Percentiles rank a stretch among this genome's conserved stretches.
Evolutionary conservation across 306 rosid species (phyloP).

Genomic region (Arachis hypogaea): DNA sequence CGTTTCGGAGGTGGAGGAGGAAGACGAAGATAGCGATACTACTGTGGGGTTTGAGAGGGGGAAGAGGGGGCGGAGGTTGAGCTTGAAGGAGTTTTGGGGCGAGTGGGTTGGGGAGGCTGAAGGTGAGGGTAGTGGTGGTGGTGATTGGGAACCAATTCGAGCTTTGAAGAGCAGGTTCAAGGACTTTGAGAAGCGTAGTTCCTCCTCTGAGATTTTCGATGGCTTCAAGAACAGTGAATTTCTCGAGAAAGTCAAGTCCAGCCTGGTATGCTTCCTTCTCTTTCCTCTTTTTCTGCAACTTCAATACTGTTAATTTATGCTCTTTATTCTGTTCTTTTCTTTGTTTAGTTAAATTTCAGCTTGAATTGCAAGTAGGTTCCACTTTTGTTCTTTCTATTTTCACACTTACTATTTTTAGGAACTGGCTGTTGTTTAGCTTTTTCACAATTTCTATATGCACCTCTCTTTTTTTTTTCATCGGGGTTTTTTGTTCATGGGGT

Average conservation of each 20-base stretch:
- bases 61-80: conserved; percentile 52
- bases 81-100: conserved; percentile 78
- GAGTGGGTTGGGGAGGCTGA: conserved; percentile 63
- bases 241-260: conserved; percentile 83
- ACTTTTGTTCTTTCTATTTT: background rate
- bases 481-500: background rate
- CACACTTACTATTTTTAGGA: background rate
- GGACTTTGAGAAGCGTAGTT: conserved; percentile 82
- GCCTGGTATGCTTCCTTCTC: conserved; percentile 57
- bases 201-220: conserved; percentile 64
- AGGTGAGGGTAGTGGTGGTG: conserved; percentile 39
- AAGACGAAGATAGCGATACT: conserved; percentile 50
- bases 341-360: background rate
- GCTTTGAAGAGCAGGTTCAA: conserved; percentile 76
- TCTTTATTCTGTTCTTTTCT: background rate
- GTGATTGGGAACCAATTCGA: conserved; percentile 94
- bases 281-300: background rate
- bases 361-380: background rate
- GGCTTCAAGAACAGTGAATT: conserved; percentile 83
- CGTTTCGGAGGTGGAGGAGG: conserved; percentile 73
- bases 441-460: background rate
- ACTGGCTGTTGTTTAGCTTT: background rate
- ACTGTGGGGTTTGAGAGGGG: conserved; percentile 55
- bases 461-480: background rate
- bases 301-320: background rate